Evolutionary conservation across 2,329 filamentous ascomycete genomes (phyloP).

Genomic region (Ophiobolus disseminans): DNA sequence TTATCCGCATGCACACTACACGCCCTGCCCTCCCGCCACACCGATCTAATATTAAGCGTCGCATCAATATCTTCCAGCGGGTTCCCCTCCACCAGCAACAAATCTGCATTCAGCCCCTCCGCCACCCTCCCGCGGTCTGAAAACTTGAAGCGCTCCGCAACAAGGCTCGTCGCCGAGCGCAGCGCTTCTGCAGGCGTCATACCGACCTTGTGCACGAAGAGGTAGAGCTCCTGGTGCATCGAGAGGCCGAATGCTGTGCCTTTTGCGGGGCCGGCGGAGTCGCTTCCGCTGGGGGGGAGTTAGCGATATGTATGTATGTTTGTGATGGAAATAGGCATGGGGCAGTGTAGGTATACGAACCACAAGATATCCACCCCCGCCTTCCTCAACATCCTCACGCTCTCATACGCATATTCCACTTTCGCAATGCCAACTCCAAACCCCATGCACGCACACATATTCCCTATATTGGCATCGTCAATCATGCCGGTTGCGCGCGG

Average conservation of each 20-base stretch:
- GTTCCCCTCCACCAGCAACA: constrained; percentile 55
- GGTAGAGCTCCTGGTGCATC: constrained; percentile 52
- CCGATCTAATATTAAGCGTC: constrained; percentile 52
- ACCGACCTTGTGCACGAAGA: constrained; percentile 52
- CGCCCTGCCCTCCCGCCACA: constrained; percentile 52
- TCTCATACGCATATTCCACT: constrained; percentile 52
- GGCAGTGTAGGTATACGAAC: constrained; percentile 35
- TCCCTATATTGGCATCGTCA: constrained; percentile 40
- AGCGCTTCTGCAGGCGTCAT: constrained; percentile 54
- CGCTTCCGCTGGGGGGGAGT: constrained; percentile 46
- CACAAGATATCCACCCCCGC: constrained; percentile 53
- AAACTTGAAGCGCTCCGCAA: constrained; percentile 52
- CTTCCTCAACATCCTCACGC: constrained; percentile 47
- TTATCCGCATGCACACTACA: constrained; percentile 34
- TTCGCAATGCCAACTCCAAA: constrained; percentile 43
- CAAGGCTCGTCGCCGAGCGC: constrained; percentile 50
- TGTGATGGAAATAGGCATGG: background rate
- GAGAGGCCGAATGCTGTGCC: constrained; percentile 55
- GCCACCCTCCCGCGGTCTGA: constrained; percentile 50
- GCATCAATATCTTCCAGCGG: constrained; percentile 51
- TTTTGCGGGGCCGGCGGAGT: constrained; percentile 52
- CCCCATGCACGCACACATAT: constrained; percentile 53
- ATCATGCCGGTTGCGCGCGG: constrained; percentile 44
- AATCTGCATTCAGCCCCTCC: constrained; percentile 52
- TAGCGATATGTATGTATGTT: too few relatives aligned